phyloP scores from a whole-genome alignment of 2,329 filamentous ascomycete genomes.

The Fusarium sp. region DNA sequence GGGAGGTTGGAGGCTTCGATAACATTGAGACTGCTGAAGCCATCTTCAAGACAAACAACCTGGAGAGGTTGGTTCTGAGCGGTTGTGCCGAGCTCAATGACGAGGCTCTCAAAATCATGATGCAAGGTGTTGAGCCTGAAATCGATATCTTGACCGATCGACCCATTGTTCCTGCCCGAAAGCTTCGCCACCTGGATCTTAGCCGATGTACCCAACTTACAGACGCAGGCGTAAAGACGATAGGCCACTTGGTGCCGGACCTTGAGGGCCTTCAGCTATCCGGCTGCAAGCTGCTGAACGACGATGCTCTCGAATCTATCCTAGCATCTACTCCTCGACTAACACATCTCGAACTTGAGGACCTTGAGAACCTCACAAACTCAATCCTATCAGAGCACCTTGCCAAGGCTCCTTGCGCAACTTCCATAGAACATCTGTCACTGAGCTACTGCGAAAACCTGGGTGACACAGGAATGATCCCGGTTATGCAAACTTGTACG shows the following conservation, averaged over 20 bases:
- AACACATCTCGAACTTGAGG: conserved; percentile 90
- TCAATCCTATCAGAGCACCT: conserved; percentile 76
- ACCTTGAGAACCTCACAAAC: conserved; percentile 83
- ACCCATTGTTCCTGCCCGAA: conserved; percentile 80
- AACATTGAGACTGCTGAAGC: conserved; percentile 76
- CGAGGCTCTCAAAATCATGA: conserved; percentile 76
- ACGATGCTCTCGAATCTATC: conserved; percentile 77
- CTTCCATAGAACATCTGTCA: conserved; percentile 80
- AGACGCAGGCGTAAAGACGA: conserved; percentile 74
- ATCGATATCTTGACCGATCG: conserved; percentile 83
- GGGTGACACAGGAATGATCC: conserved; percentile 85
- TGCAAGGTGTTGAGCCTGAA: conserved; percentile 80
- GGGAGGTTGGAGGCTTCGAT: conserved; percentile 84
- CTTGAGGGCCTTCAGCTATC: conserved; percentile 87
- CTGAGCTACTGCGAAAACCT: conserved; percentile 91
- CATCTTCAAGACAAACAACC: conserved; percentile 82
- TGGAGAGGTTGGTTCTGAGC: conserved; percentile 85
- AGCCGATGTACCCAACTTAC: conserved; percentile 83
- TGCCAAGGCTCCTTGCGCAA: conserved; percentile 79
- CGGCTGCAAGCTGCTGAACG: conserved; percentile 79
- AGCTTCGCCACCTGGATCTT: conserved; percentile 85
- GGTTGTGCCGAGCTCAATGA: conserved; percentile 85
- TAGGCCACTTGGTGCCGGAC: conserved; percentile 80
- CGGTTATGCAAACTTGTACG: conserved; percentile 80
- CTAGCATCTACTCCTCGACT: conserved; percentile 81